Base-by-base conservation (phyloP, 2,329 filamentous ascomycete species). In the Neopestalotiopsis sp. region DNA sequence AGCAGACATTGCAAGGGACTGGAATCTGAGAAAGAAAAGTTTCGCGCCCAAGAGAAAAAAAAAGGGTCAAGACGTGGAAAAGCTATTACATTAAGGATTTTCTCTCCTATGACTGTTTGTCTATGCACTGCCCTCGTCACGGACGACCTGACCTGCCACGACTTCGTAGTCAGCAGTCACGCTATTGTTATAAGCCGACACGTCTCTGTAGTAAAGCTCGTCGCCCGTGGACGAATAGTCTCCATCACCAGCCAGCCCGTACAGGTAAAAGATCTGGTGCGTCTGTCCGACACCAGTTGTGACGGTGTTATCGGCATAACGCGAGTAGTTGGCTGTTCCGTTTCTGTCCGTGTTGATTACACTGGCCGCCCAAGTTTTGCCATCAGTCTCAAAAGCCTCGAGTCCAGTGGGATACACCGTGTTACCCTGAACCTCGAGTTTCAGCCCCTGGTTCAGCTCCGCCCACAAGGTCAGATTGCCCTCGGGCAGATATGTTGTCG, bases 321-420 rank as follows among this genome's bases (percentile, higher is more conserved):
- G 80, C n/a, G 84, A 80, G 75, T 89, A 92, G 38, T 75, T 79
- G 4, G 89, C 90, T 4, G 83, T 86, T 40, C 89, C 90, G 52
- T 88, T 86, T 71, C 90, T 87, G 56, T 76, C 83, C 0, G 89
- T 92, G 1, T 74, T 76, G 10, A 89, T 74, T 2, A 71, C 71
- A 9, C 77, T 76, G 40, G 72, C 78, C 66, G 60, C 61, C 66
- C 70, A 76, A 28, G 52, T 34, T 64, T 75, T 56, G 52, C 75
- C 68, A 67, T 80, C 61, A 4, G 78, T 68, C 30, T 79, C 73
- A 71, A 91, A 91, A 0, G 66, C 86, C 71, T 91, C 88, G 2
- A 91, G 79, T 1, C 89, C 89, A 0, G 85, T 88, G 0, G 90
- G 87, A 65, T 92, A 85, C 6, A 84, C 81, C 4, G 80, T 74